Evolutionary conservation across 441 rosid genomes (phyloP), one percentile per base, ranked within the genome.

Genomic region (Euphorbia corollata): DNA sequence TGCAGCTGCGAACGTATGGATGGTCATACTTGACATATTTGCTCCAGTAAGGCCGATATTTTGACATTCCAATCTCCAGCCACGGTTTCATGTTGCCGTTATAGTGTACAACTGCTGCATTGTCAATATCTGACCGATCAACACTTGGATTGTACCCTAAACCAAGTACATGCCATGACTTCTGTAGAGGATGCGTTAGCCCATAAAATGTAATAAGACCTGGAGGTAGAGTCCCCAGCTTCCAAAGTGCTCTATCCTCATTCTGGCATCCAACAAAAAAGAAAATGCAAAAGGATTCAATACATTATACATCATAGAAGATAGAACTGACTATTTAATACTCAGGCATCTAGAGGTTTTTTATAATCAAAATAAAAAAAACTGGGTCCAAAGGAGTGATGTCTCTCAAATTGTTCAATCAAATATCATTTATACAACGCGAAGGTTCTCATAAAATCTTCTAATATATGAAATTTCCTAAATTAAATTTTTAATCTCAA

Each of bases 61-160:
- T 93, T 45, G 97, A 83, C 97, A 93, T 91, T 5, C 96, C 95
- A 63, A 93, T 73, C 84, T 93, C 99, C 67, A 93, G 82, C 97
- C 99, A 93, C 0, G 98, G 98, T 80, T 93, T 93, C 99, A 93
- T 93, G 83, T 93, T 93, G 70, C 97, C 99, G 39, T 93, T 93
- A 69, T 93, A 93, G 74, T 93, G 99, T 69, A 93, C 58, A 57
- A 93, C 99, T 7, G 97, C 96, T 54, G 98, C 97, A 59, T 69
- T 86, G 50, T 86, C 90, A 32, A 92, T 90, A 79, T 92, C 97
- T 58, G 83, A 79, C 57, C 78, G 80, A 71, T 80, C 90, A 18
- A 93, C 41, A 68, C 97, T 89, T 19, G 99, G 99, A 82, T 89
- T 89, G 69, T 93, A 93, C 68, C 99, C 99, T 68, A 93, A 79